Conservation (phyloP, 2,329 filamentous ascomycete genomes). For the Apiospora phragmitis region DNA sequence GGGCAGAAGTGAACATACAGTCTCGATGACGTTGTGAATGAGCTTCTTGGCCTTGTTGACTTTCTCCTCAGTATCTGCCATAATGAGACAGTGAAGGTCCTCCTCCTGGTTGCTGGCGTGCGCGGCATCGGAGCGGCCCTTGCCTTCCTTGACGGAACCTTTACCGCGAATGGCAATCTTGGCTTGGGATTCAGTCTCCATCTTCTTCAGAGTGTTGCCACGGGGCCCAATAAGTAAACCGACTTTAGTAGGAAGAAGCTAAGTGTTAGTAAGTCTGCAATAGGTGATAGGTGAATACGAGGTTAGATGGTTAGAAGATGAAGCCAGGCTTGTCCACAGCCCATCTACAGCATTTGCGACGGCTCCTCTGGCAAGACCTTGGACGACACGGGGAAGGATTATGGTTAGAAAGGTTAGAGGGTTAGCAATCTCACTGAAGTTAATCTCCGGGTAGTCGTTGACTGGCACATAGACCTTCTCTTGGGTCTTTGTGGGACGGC, state of each 20-base stretch:
- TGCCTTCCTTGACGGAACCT: conserved; percentile 99
- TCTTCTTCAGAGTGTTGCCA: conserved; percentile 99
- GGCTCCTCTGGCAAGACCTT: conserved; percentile 48
- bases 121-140: conserved; percentile 96
- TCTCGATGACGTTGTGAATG: conserved; percentile 98
- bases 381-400: conserved; percentile 38
- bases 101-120: conserved; percentile 99
- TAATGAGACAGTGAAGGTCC: conserved; percentile 97
- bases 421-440: conserved; percentile 99
- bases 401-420: conserved; percentile 81
- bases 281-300: conserved; percentile 1
- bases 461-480: conserved; percentile 99
- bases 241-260: conserved; percentile 88
- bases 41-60: conserved; percentile 99
- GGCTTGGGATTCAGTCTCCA: conserved; percentile 95
- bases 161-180: conserved; percentile 99
- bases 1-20: conserved; percentile 61
- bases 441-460: conserved; percentile 99
- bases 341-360: conserved; percentile 33
- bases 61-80: conserved; percentile 99
- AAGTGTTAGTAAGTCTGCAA: conserved; percentile 77
- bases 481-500: conserved; percentile 98
- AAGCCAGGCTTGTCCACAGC: conserved; percentile 27
- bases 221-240: conserved; percentile 99
- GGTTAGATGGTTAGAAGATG: conserved; percentile 36